These are phyloP conservation scores for Platanus orientalis DNA, from an alignment of 164 flowering plant species.

Conservation along the genomic window DNA sequence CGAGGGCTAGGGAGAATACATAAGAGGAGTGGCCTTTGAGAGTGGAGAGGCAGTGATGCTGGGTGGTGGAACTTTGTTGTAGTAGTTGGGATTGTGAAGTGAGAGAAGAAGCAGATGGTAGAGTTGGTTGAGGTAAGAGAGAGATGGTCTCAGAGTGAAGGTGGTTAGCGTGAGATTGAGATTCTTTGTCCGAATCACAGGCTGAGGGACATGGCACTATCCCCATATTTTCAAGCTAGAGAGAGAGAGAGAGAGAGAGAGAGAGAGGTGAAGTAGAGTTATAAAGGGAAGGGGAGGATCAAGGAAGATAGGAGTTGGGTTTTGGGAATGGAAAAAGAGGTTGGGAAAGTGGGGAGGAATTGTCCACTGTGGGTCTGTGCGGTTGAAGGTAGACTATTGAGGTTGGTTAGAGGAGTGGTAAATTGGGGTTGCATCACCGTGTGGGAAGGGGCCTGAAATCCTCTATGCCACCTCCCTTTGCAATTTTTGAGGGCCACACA, in stretches of 20 bases:
- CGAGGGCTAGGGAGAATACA: constrained; percentile 50
- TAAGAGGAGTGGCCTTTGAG: constrained; percentile 52
- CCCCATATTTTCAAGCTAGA: constrained; percentile 26
- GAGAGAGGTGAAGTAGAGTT: too few relatives aligned
- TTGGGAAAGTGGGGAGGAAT: too few relatives aligned
- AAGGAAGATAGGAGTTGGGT: not conserved
- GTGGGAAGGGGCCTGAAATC: too few relatives aligned
- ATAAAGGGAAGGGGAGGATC: too few relatives aligned
- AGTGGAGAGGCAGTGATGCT: constrained; percentile 44
- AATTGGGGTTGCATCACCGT: too few relatives aligned
- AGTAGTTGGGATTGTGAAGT: constrained; percentile 16
- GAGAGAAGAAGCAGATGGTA: constrained; percentile 63
- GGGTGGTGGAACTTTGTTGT: constrained; percentile 12
- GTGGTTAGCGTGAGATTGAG: constrained; percentile 17
- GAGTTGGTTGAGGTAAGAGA: constrained; percentile 52
- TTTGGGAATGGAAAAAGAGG: too few relatives aligned
- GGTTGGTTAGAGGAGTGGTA: constrained; percentile 4
- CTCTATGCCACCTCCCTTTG: too few relatives aligned
- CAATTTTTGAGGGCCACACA: too few relatives aligned
- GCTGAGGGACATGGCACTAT: constrained; percentile 33
- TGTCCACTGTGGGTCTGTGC: too few relatives aligned
- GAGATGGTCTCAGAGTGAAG: constrained; percentile 29
- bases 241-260: not conserved
- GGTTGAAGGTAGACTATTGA: constrained; percentile 2
- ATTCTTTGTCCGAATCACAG: constrained; percentile 20